A percentile compares a stretch with the other conserved stretches of the same genome.
Evolutionary conservation across 139 green algal genomes (phyloP).

Genomic region (Haematococcus sp.): DNA sequence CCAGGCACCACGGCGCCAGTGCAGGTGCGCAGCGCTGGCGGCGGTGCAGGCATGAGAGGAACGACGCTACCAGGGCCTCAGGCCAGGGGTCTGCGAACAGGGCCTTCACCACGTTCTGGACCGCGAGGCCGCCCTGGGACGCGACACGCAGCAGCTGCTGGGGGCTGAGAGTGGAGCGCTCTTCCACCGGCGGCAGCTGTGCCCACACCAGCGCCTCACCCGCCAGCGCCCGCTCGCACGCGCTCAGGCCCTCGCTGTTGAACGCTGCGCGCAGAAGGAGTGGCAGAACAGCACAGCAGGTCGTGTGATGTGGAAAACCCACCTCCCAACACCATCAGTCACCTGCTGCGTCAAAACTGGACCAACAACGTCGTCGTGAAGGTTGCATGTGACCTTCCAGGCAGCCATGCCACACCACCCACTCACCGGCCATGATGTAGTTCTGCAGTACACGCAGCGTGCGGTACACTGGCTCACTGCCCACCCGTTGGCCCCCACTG

Average conservation of each 20-base stretch:
- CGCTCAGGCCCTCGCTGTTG: neutral
- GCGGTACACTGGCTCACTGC: slow-evolving; percentile 19
- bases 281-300: neutral
- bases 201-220: slow-evolving; percentile 47
- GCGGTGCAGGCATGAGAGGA: slow-evolving; percentile 46
- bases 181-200: slow-evolving; percentile 16
- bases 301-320: neutral
- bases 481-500: slow-evolving; percentile 23
- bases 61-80: slow-evolving; percentile 40
- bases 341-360: too few relatives aligned
- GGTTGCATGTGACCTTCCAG: too few relatives aligned
- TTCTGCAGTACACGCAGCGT: slow-evolving; percentile 10
- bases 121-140: slow-evolving; percentile 29
- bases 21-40: slow-evolving; percentile 26
- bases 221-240: slow-evolving; percentile 2
- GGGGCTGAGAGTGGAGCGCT: slow-evolving; percentile 15
- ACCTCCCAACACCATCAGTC: neutral
- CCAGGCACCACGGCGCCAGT: slow-evolving; percentile 36
- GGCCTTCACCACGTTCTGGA: slow-evolving; percentile 15
- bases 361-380: too few relatives aligned
- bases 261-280: neutral
- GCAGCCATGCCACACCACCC: neutral
- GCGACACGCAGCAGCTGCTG: slow-evolving; percentile 17
- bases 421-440: slow-evolving; percentile 4
- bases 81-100: slow-evolving; percentile 65